Conservation (phyloP, 441 rosid genomes). For the Breynia disticha region DNA sequence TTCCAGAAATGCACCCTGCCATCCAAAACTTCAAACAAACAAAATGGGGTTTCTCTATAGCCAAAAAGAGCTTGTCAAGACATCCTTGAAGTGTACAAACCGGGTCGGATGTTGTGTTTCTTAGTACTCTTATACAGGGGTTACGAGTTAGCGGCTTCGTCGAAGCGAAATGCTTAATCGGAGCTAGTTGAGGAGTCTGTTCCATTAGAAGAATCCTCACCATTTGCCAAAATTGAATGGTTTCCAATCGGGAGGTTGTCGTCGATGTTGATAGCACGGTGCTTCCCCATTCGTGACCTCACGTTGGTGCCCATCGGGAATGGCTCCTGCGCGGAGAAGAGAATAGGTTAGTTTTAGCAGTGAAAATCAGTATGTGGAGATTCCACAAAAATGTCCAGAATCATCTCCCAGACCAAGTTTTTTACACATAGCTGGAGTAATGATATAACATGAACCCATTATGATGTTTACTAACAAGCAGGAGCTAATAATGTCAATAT, state of each 20-base stretch:
- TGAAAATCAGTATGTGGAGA: neutral
- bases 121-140: conserved; percentile 23
- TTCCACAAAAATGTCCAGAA: neutral
- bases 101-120: conserved; percentile 30
- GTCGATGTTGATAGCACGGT: conserved; percentile 21
- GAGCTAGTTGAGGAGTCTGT: conserved; percentile 27
- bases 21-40: conserved; percentile 13
- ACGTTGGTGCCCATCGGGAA: conserved; percentile 55
- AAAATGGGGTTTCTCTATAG: conserved; percentile 24
- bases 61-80: conserved; percentile 28
- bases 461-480: too few species aligned
- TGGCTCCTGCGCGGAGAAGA: conserved; percentile 35
- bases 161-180: conserved; percentile 25
- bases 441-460: too few species aligned
- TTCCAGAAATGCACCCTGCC: conserved; percentile 15
- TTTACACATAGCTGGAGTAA: too few species aligned
- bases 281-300: conserved; percentile 48
- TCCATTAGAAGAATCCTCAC: conserved; percentile 34
- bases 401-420: too few species aligned
- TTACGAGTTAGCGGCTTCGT: conserved; percentile 36
- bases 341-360: neutral
- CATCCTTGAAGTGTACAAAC: conserved; percentile 45
- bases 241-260: conserved; percentile 29
- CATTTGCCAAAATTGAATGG: conserved; percentile 22
- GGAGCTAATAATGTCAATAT: too few species aligned